Evolutionary conservation across 2,329 filamentous ascomycete species (phyloP).

Genomic region (Aspergillus fumigatiaffinis): DNA sequence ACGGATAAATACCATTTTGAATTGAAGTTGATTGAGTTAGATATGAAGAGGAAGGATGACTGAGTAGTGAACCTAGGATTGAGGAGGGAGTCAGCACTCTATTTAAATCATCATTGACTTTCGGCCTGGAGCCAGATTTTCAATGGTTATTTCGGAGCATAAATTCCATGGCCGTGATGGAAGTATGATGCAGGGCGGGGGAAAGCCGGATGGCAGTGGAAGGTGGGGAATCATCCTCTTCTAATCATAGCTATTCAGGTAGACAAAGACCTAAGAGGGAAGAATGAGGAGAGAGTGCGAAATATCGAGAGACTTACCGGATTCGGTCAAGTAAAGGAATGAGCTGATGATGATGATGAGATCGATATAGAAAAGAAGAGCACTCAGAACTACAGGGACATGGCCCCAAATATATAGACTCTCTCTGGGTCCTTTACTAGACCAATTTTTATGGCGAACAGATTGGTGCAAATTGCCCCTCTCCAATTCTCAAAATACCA

Average conservation of each 20-base stretch:
- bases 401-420: conserved; percentile 18
- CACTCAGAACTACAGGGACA: conserved; percentile 8
- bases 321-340: neutral
- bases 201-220: neutral
- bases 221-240: neutral
- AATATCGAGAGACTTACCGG: neutral
- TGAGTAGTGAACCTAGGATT: neutral
- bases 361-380: neutral
- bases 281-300: neutral
- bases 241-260: neutral
- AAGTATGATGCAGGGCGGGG: neutral
- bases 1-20: conserved; percentile 62
- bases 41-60: neutral
- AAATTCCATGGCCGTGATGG: neutral
- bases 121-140: neutral
- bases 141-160: neutral
- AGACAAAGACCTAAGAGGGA: too few relatives aligned
- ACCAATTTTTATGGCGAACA: neutral
- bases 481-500: neutral
- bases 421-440: neutral
- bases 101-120: neutral
- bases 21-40: conserved; percentile 11
- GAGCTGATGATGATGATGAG: conserved; percentile 3
- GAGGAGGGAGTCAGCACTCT: conserved; percentile 10
- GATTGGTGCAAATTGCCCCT: neutral